Evolutionary conservation across 1,139 yeast species (phyloP), one percentile per base, ranked within the genome.

Genomic region (Yarrowia galli): DNA sequence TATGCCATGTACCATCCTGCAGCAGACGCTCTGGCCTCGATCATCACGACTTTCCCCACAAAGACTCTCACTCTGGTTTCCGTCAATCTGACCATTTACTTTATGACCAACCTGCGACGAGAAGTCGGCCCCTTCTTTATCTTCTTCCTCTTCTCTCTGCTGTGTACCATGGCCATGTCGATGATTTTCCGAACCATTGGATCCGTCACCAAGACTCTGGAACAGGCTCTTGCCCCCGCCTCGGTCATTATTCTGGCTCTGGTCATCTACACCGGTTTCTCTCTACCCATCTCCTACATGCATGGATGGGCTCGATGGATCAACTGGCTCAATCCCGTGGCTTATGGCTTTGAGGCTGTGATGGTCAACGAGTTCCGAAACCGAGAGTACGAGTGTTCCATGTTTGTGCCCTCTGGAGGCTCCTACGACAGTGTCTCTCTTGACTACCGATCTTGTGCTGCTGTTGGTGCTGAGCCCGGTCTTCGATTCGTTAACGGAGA

Each of bases 1-100:
- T 90, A 86, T 76, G 91, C 92, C 0, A 77, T 90, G 68, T 89
- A 89, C 74, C 91, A 88, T 70, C 95, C 95, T 10, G 83, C 91
- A 67, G 91, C 93, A 0, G 91, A 89, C 72, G 92, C 95, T 0
- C 74, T 89, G 22, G 90, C 93, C 0, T 85, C 91, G 13, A 81
- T 87, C 71, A 75, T 87, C 67, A 83, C 89, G 40, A 88, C 86
- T 72, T 75, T 87, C 65, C 91, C 91, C 3, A 78, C 83, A 28
- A 87, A 87, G 74, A 70, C 84, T 15, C 69, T 79, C 49, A 56
- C 56, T 8, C 56, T 49, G 0, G 40, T 49, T 13, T 49, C 56
- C 6, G 56, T 49, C 56, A 49, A 49, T 18, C 40, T 49, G 42
- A 80, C 84, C 53, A 82, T 83, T 70, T 90, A 90, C 75, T 90